Conservation (phyloP, 164 flowering plant species). For the Berberis thunbergii region DNA sequence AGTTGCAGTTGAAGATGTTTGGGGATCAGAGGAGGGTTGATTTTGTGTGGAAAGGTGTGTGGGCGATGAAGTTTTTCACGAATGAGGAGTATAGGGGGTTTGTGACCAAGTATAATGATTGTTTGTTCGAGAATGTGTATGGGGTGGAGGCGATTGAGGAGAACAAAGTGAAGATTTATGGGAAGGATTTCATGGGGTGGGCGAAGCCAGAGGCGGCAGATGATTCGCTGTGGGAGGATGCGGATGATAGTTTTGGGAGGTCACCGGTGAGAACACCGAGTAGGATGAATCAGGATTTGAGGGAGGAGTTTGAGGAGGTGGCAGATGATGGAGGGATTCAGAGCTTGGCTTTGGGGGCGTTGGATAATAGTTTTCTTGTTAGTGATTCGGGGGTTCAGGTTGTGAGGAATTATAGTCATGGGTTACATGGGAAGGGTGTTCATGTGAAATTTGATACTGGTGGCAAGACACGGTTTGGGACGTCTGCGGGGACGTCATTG, state of each 20-base stretch:
- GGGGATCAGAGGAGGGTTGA: constrained; percentile 61
- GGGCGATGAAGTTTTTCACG: constrained; percentile 72
- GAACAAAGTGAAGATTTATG: constrained; percentile 70
- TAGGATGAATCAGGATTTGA: constrained; percentile 2
- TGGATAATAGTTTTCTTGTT: constrained; percentile 93
- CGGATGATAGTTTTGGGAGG: constrained; percentile 45
- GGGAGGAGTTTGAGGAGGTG: constrained; percentile 47
- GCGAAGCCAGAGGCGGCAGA: constrained; percentile 80
- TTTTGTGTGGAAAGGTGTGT: constrained; percentile 55
- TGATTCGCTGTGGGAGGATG: constrained; percentile 92
- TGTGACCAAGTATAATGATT: constrained; percentile 49
- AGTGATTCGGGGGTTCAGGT: constrained; percentile 83
- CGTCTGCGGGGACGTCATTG: constrained; percentile 13
- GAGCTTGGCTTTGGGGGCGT: constrained; percentile 92
- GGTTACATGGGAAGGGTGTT: constrained; percentile 89
- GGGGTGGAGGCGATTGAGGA: constrained; percentile 58
- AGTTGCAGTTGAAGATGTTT: constrained; percentile 57
- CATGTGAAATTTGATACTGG: constrained; percentile 51
- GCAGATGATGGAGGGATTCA: constrained; percentile 71
- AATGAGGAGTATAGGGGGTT: constrained; percentile 53
- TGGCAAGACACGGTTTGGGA: constrained; percentile 15
- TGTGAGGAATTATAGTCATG: constrained; percentile 82
- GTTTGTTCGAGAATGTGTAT: constrained; percentile 82
- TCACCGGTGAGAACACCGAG: constrained; percentile 11
- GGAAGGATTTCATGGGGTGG: constrained; percentile 95